phyloP scores from a whole-genome alignment of 495 filamentous ascomycete genomes.

The Friedmanniomyces endolithicus region DNA sequence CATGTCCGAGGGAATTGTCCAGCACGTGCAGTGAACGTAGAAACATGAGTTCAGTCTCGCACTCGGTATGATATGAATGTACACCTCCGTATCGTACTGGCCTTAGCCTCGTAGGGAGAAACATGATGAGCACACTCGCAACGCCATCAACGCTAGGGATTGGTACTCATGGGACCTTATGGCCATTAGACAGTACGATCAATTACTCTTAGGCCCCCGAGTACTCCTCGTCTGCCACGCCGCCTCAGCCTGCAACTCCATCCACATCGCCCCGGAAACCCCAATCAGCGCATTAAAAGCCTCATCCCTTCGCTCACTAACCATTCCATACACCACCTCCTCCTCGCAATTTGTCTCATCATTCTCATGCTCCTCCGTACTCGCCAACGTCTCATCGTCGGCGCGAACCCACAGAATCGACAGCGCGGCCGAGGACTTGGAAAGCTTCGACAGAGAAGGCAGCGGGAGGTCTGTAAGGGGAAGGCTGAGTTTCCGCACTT shows the following conservation, averaged over 20 bases:
- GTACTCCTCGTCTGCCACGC: neutral
- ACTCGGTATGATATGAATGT: no score
- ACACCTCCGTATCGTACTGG: no score
- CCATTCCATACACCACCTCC: constrained; percentile 20
- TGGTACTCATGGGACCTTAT: no score
- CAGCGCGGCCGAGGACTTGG: neutral
- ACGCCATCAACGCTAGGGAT: no score
- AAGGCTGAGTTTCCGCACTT: constrained; percentile 1
- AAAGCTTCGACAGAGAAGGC: constrained; percentile 9
- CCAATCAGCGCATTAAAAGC: constrained; percentile 32
- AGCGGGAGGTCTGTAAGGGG: constrained; percentile 11
- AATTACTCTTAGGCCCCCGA: neutral
- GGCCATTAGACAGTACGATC: no score
- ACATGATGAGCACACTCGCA: neutral
- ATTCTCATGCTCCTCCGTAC: constrained; percentile 22
- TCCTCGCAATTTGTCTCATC: constrained; percentile 19
- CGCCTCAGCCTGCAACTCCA: constrained; percentile 15
- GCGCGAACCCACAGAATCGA: neutral
- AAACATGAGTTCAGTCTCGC: no score
- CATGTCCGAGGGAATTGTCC: no score
- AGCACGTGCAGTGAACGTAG: no score
- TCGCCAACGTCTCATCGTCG: constrained; percentile 7
- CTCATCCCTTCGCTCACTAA: constrained; percentile 26
- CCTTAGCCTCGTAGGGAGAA: no score
- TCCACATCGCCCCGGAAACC: constrained; percentile 27